Conservation (phyloP, 2,329 filamentous ascomycete species). For the Pseudogymnoascus sp. region DNA sequence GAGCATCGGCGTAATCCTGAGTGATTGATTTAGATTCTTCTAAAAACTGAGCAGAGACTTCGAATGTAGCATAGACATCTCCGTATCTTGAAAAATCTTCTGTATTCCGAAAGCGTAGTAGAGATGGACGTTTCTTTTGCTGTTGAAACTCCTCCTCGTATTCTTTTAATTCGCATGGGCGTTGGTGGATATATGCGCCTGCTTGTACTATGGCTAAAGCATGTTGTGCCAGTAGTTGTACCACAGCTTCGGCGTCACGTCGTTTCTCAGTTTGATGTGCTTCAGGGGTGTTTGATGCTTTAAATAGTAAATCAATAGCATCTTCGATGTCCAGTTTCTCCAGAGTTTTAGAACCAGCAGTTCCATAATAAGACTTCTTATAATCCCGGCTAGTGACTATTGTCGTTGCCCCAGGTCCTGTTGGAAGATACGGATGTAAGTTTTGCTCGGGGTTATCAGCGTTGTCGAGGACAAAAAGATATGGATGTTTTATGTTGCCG, state of each 20-base stretch:
- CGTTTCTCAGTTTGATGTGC: not conserved
- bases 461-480: not conserved
- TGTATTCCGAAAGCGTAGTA: slow-evolving; percentile 7
- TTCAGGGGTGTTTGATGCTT: not conserved
- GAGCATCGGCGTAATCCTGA: slow-evolving; percentile 9
- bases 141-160: not conserved
- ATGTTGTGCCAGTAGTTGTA: not conserved
- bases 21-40: not conserved
- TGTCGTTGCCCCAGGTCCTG: not conserved
- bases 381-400: not conserved
- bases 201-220: not conserved
- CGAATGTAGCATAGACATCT: slow-evolving; percentile 19
- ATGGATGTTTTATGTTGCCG: not conserved
- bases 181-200: not conserved
- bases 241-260: not conserved
- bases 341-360: not conserved
- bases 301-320: not conserved
- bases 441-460: not conserved
- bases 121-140: not conserved
- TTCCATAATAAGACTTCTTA: not conserved
- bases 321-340: not conserved
- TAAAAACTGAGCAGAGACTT: slow-evolving; percentile 14
- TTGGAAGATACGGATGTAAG: not conserved
- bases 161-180: not conserved
- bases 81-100: slow-evolving; percentile 16